phyloP scores from a whole-genome alignment of 2,329 filamentous ascomycete genomes.

The Trichoderma sp. region DNA sequence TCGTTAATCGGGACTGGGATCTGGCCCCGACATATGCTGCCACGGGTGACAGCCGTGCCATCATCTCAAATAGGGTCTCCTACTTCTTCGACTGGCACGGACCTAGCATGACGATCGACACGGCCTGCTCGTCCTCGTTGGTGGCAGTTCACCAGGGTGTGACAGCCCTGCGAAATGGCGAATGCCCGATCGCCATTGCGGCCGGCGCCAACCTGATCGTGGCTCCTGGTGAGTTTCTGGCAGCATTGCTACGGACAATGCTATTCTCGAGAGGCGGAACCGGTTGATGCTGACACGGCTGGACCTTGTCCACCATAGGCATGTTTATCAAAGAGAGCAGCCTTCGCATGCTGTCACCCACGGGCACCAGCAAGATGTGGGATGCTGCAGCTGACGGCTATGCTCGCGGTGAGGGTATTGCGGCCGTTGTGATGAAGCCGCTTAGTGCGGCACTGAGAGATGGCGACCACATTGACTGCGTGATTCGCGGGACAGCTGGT shows the following conservation, averaged over 20 bases:
- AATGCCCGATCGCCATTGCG: background rate
- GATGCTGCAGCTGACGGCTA: background rate
- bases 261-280: no score
- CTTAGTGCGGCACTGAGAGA: background rate
- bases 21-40: background rate
- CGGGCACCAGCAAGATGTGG: background rate
- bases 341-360: background rate
- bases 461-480: background rate
- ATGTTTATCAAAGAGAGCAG: background rate
- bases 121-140: background rate
- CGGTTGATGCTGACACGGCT: no score
- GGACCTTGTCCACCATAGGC: no score
- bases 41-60: background rate
- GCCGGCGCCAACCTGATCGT: background rate
- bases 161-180: background rate
- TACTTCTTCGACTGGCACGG: background rate
- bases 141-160: background rate
- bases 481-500: background rate
- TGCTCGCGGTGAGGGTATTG: background rate
- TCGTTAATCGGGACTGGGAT: no score
- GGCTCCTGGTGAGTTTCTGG: background rate
- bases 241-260: no score
- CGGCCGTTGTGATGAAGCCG: background rate
- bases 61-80: background rate
- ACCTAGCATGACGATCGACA: background rate